Conservation (phyloP, 106 monocot genomes). For the Acorus gramineus region DNA sequence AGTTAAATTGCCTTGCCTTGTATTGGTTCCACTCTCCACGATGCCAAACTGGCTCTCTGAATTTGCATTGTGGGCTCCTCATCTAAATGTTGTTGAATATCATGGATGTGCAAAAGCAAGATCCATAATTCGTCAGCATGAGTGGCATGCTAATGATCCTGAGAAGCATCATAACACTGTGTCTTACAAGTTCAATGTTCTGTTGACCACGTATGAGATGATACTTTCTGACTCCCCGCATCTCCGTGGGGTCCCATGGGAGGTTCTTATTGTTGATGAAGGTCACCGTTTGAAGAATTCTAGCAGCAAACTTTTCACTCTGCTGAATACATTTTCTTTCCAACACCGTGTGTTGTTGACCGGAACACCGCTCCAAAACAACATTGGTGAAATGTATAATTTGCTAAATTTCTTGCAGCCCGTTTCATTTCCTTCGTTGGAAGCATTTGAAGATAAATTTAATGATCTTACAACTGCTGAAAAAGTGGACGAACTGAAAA, state of each 20-base stretch:
- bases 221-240: conserved; percentile 74
- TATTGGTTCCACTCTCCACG: conserved; percentile 90
- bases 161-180: conserved; percentile 20
- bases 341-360: conserved; percentile 86
- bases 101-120: conserved; percentile 89
- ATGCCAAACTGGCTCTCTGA: conserved; percentile 98
- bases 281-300: conserved; percentile 94
- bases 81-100: conserved; percentile 94
- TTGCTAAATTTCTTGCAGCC: conserved; percentile 92
- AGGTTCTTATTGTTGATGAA: conserved; percentile 90
- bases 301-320: conserved; percentile 78
- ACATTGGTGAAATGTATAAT: conserved; percentile 96
- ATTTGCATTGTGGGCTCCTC: conserved; percentile 80
- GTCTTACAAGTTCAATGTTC: conserved; percentile 74
- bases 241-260: conserved; percentile 78
- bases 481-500: conserved; percentile 93
- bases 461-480: conserved; percentile 84
- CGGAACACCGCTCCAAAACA: conserved; percentile 95
- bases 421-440: conserved; percentile 73
- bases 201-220: conserved; percentile 92
- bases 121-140: conserved; percentile 68
- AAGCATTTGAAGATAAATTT: conserved; percentile 92
- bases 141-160: conserved; percentile 68
- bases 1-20: conserved; percentile 62
- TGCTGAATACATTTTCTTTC: conserved; percentile 85